Evolutionary conservation across 139 green algal genomes (phyloP).

Genomic region (Chlorella vulgaris): DNA sequence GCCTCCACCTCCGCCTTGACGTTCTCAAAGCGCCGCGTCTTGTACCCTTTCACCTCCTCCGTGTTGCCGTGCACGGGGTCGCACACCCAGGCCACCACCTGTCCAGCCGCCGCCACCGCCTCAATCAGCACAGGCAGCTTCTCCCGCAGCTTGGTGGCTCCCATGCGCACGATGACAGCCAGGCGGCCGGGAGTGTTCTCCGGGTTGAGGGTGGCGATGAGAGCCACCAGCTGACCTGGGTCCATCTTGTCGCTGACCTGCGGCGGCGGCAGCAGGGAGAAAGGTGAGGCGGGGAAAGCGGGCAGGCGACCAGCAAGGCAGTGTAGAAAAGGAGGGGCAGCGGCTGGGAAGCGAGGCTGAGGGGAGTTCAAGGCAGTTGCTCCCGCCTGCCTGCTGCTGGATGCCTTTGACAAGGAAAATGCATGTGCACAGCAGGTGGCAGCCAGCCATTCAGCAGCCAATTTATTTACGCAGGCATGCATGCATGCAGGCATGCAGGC

Average conservation of each 20-base stretch:
- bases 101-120: conserved; percentile 68
- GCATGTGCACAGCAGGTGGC: too few species aligned
- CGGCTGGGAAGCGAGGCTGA: too few species aligned
- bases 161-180: conserved; percentile 97
- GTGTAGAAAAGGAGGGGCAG: neutral
- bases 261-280: neutral
- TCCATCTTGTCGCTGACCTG: conserved; percentile 95
- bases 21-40: conserved; percentile 96
- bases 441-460: too few species aligned
- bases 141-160: conserved; percentile 84
- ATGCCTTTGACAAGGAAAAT: too few species aligned
- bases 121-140: conserved; percentile 80
- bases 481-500: neutral
- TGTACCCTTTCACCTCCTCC: conserved; percentile 90
- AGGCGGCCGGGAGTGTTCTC: conserved; percentile 93
- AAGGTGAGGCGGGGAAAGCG: neutral
- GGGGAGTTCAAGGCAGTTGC: too few species aligned
- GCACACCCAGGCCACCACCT: conserved; percentile 95
- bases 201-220: conserved; percentile 94
- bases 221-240: conserved; percentile 86
- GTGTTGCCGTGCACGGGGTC: conserved; percentile 99
- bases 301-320: neutral
- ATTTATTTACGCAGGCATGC: too few species aligned
- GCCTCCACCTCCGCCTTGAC: conserved; percentile 71
- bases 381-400: too few species aligned